phyloP scores from a whole-genome alignment of 2,329 filamentous ascomycete species.

The Penicillium frequentans region DNA sequence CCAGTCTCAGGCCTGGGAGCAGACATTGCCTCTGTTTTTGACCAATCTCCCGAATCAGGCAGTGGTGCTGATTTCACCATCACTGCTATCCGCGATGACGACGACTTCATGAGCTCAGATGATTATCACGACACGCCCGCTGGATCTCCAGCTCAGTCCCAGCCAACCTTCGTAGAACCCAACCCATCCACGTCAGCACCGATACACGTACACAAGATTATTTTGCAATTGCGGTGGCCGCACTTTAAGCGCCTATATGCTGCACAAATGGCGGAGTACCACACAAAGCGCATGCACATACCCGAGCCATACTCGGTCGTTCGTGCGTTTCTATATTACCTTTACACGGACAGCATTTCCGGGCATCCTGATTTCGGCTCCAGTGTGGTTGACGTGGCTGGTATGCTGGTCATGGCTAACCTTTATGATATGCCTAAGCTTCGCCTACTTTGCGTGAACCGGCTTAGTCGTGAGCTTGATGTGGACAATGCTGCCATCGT shows the following conservation, averaged over 20 bases:
- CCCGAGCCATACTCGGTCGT: constrained; percentile 94
- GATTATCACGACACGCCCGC: constrained; percentile 48
- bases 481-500: constrained; percentile 93
- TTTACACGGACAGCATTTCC: constrained; percentile 90
- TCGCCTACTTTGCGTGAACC: constrained; percentile 84
- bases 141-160: constrained; percentile 26
- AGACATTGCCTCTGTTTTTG: constrained; percentile 84
- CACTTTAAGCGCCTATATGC: constrained; percentile 92
- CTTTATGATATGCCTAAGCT: constrained; percentile 96
- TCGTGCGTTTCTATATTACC: constrained; percentile 89
- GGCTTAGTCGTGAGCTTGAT: constrained; percentile 85
- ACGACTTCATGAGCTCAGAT: constrained; percentile 46
- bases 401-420: constrained; percentile 94
- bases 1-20: constrained; percentile 69
- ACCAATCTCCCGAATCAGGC: constrained; percentile 77
- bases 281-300: constrained; percentile 96
- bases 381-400: constrained; percentile 79
- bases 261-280: constrained; percentile 95
- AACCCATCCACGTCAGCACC: constrained; percentile 65
- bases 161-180: constrained; percentile 35
- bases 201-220: constrained; percentile 93
- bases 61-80: constrained; percentile 89
- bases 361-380: constrained; percentile 60
- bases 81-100: constrained; percentile 77
- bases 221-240: constrained; percentile 92